phyloP scores from a whole-genome alignment of 345 rosid species.

The Rhizophora mangle region DNA sequence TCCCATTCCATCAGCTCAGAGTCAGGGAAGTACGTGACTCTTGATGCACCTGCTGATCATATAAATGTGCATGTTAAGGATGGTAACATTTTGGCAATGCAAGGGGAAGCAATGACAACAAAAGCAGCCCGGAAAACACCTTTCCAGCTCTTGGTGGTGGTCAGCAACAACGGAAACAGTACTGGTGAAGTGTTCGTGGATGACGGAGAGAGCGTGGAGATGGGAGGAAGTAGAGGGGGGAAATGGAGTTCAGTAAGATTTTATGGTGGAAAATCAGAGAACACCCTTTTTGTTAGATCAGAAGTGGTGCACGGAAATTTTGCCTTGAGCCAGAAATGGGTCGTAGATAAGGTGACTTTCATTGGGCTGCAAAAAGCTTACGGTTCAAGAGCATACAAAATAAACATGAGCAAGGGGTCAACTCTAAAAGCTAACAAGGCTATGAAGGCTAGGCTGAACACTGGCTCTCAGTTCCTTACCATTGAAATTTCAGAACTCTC shows the following conservation, averaged over 20 bases:
- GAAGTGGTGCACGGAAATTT: constrained; percentile 48
- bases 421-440: constrained; percentile 11
- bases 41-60: constrained; percentile 52
- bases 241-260: constrained; percentile 54
- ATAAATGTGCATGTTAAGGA: constrained; percentile 57
- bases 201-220: constrained; percentile 51
- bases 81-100: constrained; percentile 66
- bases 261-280: constrained; percentile 23
- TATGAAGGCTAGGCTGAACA: constrained; percentile 14
- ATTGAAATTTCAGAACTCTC: constrained; percentile 23
- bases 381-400: constrained; percentile 22
- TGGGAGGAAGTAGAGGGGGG: constrained; percentile 49
- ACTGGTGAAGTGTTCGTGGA: constrained; percentile 59
- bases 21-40: constrained; percentile 37
- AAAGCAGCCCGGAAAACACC: constrained; percentile 47
- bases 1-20: constrained; percentile 35
- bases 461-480: constrained; percentile 21
- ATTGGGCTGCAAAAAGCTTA: constrained; percentile 41
- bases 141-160: constrained; percentile 48
- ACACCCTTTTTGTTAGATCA: constrained; percentile 29
- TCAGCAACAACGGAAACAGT: constrained; percentile 36
- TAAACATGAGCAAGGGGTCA: no score
- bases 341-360: constrained; percentile 46
- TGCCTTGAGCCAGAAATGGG: constrained; percentile 48
- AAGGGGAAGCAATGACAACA: constrained; percentile 65